A percentile compares a stretch with the other conserved stretches of the same genome.
Conservation (phyloP, 2,329 filamentous ascomycete species). For the Neophaeococcomyces mojaviensis region DNA sequence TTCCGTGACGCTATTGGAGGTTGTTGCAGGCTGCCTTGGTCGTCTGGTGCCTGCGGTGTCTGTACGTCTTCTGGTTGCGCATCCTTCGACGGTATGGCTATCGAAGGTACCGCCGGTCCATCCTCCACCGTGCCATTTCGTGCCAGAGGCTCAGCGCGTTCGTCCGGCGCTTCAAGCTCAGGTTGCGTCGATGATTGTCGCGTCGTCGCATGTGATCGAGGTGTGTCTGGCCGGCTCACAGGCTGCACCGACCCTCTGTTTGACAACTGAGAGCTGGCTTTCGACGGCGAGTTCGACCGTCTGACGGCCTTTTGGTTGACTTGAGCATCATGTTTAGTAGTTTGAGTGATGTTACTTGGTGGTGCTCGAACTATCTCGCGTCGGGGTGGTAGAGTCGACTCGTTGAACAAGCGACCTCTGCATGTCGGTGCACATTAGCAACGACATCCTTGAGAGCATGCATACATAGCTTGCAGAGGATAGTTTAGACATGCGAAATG, state of each 20-base stretch:
- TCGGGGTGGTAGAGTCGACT: conserved; percentile 43
- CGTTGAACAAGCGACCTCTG: conserved; percentile 52
- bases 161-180: neutral
- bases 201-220: neutral
- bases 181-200: conserved; percentile 2
- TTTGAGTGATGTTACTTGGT: conserved; percentile 10
- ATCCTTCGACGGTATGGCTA: neutral
- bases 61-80: neutral
- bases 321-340: neutral
- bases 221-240: neutral
- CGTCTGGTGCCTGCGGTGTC: neutral
- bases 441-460: neutral
- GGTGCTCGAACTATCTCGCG: conserved; percentile 23
- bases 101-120: neutral
- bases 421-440: conserved; percentile 20
- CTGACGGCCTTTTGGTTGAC: neutral
- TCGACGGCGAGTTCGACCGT: conserved; percentile 8
- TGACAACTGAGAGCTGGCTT: neutral
- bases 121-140: neutral
- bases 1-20: neutral
- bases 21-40: neutral
- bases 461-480: neutral
- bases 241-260: conserved; percentile 5
- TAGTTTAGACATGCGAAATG: conserved; percentile 11
- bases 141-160: neutral